Evolutionary conservation across 2,329 filamentous ascomycete genomes (phyloP).

Genomic region (Paracorniculantispora psalliotae): DNA sequence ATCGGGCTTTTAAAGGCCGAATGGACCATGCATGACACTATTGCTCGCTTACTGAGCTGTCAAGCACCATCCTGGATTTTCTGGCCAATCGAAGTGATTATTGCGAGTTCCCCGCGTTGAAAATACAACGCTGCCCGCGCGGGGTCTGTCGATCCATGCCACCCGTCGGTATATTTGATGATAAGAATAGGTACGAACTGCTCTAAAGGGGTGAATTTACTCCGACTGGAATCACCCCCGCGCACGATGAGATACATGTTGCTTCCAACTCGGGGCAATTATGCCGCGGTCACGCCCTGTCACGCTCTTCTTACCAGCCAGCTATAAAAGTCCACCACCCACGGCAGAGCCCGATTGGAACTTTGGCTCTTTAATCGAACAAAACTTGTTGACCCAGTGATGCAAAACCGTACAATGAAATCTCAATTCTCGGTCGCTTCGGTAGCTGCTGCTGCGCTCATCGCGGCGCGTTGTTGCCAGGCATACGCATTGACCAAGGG

Average conservation of each 20-base stretch:
- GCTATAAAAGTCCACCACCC: not conserved
- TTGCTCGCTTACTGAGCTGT: not conserved
- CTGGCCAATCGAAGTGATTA: not conserved
- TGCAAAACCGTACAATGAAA: not conserved
- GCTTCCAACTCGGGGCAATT: not conserved
- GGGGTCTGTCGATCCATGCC: not conserved
- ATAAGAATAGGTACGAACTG: not conserved
- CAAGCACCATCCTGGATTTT: not conserved
- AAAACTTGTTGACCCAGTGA: too few species aligned
- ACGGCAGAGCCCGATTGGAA: too few species aligned
- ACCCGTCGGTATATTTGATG: not conserved
- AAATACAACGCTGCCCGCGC: not conserved
- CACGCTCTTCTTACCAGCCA: too few species aligned
- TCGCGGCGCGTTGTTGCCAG: not conserved
- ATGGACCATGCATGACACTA: not conserved
- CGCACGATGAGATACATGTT: not conserved
- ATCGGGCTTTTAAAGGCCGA: not conserved
- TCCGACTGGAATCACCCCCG: not conserved
- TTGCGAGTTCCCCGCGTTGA: not conserved
- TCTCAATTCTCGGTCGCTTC: not conserved
- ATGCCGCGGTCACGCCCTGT: not conserved
- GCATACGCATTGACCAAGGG: not conserved
- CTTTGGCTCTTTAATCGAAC: too few species aligned
- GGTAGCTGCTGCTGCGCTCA: not conserved
- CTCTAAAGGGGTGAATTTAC: too few species aligned